phyloP scores from a whole-genome alignment of 495 filamentous ascomycete species.

The Aspergillus incahuasiensis region DNA sequence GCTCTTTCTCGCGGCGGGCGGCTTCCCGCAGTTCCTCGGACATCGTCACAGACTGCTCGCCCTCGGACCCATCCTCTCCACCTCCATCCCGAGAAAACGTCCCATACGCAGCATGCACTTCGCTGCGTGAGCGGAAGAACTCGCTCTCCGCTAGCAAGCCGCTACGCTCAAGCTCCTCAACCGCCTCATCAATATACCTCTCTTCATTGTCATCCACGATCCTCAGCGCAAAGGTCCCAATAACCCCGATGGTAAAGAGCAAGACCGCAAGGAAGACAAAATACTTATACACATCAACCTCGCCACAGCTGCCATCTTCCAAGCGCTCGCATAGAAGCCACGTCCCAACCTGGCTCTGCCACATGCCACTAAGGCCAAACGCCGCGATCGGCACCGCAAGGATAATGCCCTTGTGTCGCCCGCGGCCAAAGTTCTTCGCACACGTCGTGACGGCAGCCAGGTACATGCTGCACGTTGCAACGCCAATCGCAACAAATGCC shows the following conservation, averaged over 20 bases:
- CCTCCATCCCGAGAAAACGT: slow-evolving; percentile 36
- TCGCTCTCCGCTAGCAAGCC: slow-evolving; percentile 71
- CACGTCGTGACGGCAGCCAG: slow-evolving; percentile 83
- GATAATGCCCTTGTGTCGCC: slow-evolving; percentile 82
- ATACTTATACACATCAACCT: slow-evolving; percentile 80
- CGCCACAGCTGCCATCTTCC: slow-evolving; percentile 60
- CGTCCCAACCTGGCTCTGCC: slow-evolving; percentile 85
- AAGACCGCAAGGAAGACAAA: slow-evolving; percentile 75
- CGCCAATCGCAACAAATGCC: slow-evolving; percentile 75
- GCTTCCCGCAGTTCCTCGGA: slow-evolving; percentile 46
- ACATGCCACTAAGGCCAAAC: slow-evolving; percentile 91
- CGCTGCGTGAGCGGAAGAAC: slow-evolving; percentile 49
- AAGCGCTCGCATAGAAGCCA: slow-evolving; percentile 64
- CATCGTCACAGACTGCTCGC: slow-evolving; percentile 26
- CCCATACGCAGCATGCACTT: slow-evolving; percentile 47
- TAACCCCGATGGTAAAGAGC: slow-evolving; percentile 61
- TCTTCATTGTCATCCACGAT: slow-evolving; percentile 59
- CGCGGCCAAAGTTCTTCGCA: slow-evolving; percentile 92
- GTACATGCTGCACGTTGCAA: slow-evolving; percentile 83
- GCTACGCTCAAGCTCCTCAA: slow-evolving; percentile 78
- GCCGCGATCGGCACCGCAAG: slow-evolving; percentile 86
- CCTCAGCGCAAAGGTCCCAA: slow-evolving; percentile 67
- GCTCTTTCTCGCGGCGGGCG: slow-evolving; percentile 41
- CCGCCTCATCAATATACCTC: slow-evolving; percentile 79
- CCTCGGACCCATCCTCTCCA: slow-evolving; percentile 28